Evolutionary conservation across 208 protist species (phyloP).

Genomic region (Entamoeba histolytica): DNA sequence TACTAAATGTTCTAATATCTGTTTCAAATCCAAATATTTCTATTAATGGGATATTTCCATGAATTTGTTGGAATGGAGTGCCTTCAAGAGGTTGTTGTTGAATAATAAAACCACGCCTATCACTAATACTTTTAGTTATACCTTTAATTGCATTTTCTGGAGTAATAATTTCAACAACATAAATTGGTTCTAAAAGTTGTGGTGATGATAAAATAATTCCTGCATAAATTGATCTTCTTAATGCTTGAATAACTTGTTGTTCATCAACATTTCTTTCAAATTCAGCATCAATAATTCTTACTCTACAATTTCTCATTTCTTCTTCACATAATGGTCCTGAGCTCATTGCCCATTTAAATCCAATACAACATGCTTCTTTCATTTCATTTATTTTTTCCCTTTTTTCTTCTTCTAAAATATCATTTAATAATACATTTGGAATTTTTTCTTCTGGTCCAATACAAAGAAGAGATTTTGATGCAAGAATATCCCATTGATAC

Average conservation of each 20-base stretch:
- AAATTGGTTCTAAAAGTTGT: constrained; percentile 88
- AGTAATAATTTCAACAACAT: constrained; percentile 65
- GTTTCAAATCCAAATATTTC: constrained; percentile 97
- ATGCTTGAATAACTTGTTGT: constrained; percentile 52
- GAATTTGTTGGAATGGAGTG: constrained; percentile 71
- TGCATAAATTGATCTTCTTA: constrained; percentile 39
- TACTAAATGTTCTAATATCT: constrained; percentile 76
- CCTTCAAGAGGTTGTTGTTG: constrained; percentile 66
- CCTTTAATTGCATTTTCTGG: constrained; percentile 52
- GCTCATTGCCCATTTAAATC: constrained; percentile 67
- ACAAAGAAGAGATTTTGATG: constrained; percentile 64
- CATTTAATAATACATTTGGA: constrained; percentile 79
- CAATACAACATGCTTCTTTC: constrained; percentile 39
- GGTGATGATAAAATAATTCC: constrained; percentile 72
- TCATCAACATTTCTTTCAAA: constrained; percentile 45
- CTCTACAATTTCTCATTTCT: constrained; percentile 60
- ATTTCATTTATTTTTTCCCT: constrained; percentile 27
- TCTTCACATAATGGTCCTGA: constrained; percentile 89
- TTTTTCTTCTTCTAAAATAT: constrained; percentile 53
- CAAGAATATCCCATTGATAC: constrained; percentile 78
- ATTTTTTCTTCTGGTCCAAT: constrained; percentile 57
- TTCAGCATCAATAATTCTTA: constrained; percentile 49
- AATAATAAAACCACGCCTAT: constrained; percentile 63
- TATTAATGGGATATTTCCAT: constrained; percentile 68
- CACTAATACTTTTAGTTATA: constrained; percentile 47